Conservation (phyloP, 768 basidiomycete genomes). For the Inosperma sp. region DNA sequence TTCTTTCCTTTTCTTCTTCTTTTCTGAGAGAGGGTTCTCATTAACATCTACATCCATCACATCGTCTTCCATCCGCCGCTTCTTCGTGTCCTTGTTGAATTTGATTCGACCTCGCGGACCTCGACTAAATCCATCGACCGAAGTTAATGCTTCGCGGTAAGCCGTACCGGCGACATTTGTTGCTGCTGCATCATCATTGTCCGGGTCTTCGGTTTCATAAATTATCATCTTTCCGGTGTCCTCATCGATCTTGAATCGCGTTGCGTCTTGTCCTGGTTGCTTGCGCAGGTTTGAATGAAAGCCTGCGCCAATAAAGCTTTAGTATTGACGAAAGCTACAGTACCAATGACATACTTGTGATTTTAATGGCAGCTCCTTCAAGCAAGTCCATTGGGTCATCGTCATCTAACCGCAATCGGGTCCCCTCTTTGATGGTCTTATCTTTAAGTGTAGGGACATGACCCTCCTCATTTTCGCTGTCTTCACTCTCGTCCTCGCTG, state of each 20-base stretch:
- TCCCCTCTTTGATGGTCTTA: constrained; percentile 37
- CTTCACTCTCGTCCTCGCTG: constrained; percentile 86
- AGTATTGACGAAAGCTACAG: background rate
- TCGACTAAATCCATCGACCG: constrained; percentile 86
- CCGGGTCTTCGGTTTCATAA: constrained; percentile 46
- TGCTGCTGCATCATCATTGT: constrained; percentile 42
- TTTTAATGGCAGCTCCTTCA: constrained; percentile 65
- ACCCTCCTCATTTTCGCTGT: constrained; percentile 55
- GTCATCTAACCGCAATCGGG: constrained; percentile 78
- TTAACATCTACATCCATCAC: constrained; percentile 64
- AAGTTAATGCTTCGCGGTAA: constrained; percentile 78
- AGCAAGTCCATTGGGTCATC: constrained; percentile 96
- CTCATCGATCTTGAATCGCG: constrained; percentile 82
- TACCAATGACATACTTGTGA: constrained; percentile 55
- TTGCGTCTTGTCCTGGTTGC: constrained; percentile 82
- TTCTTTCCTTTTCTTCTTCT: constrained; percentile 53
- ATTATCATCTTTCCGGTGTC: constrained; percentile 80
- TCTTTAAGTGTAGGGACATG: constrained; percentile 24
- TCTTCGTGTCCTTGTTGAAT: constrained; percentile 97
- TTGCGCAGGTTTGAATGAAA: constrained; percentile 48
- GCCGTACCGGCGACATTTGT: constrained; percentile 66
- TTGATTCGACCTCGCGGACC: constrained; percentile 81
- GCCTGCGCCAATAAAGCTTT: constrained; percentile 28
- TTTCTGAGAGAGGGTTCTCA: constrained; percentile 26
- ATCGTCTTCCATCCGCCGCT: constrained; percentile 69